phyloP scores from a whole-genome alignment of 176 grass and related monocot species.

The Eleusine indica region DNA sequence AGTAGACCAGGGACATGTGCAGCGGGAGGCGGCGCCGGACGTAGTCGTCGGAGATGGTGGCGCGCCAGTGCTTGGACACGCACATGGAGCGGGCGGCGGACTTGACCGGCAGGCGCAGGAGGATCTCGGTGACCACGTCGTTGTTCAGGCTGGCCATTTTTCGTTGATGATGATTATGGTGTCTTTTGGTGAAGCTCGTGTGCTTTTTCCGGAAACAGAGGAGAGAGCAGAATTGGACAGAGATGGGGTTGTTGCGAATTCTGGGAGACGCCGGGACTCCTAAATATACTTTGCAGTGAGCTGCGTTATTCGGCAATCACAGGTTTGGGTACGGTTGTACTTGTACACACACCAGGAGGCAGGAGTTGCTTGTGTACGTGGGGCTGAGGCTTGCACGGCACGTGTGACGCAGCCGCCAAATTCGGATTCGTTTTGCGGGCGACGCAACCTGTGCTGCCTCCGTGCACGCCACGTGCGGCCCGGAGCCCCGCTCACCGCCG shows the following conservation, averaged over 20 bases:
- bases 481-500: too few relatives aligned
- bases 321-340: not conserved
- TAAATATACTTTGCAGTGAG: not conserved
- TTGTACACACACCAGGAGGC: not conserved
- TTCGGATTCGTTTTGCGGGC: not conserved
- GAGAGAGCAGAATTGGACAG: not conserved
- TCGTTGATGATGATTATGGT: not conserved
- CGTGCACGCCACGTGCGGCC: constrained; percentile 7
- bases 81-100: constrained; percentile 51
- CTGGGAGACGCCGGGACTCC: not conserved
- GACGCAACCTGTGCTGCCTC: not conserved
- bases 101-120: constrained; percentile 53
- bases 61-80: constrained; percentile 63
- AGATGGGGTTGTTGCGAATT: not conserved
- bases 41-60: constrained; percentile 52
- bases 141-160: not conserved
- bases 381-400: not conserved
- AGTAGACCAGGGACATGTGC: constrained; percentile 49
- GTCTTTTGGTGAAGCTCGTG: not conserved
- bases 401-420: not conserved
- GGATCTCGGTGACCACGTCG: constrained; percentile 58
- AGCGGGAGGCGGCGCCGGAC: constrained; percentile 47
- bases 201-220: not conserved
- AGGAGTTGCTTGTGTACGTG: not conserved
- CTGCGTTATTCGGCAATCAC: not conserved